Percentiles rank a stretch among this genome's conserved stretches.
phyloP scores from a whole-genome alignment of 1,284 basidiomycete genomes.

The Butyriboletus appendiculatus region DNA sequence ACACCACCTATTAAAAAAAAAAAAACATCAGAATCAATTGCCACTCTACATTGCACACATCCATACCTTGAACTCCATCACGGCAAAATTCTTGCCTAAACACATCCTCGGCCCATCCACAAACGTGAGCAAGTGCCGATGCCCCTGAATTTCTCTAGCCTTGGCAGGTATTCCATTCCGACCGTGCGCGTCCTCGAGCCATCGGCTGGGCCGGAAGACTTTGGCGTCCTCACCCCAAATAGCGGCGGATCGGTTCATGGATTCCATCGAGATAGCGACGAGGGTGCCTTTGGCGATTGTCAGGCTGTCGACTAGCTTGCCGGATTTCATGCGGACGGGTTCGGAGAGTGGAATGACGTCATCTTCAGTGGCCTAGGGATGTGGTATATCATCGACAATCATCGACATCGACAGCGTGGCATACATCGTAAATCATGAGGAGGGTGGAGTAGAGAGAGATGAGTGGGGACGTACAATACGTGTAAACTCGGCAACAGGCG shows the following conservation, averaged over 20 bases:
- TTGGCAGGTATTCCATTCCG: slow-evolving; percentile 17
- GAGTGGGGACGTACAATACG: slow-evolving; percentile 36
- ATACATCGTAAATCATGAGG: too few species aligned
- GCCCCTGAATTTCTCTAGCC: slow-evolving; percentile 41
- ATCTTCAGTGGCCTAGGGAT: slow-evolving; percentile 40
- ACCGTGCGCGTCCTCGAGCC: slow-evolving; percentile 29
- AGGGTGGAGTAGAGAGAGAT: background rate
- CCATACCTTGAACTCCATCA: slow-evolving; percentile 48
- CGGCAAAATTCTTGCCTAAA: slow-evolving; percentile 42
- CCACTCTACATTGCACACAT: background rate
- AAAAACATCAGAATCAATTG: background rate
- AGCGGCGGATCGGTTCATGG: slow-evolving; percentile 47
- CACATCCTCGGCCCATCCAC: slow-evolving; percentile 43
- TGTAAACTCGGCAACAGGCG: slow-evolving; percentile 36
- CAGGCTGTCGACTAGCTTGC: slow-evolving; percentile 40
- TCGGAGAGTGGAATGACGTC: slow-evolving; percentile 50
- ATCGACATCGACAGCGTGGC: background rate
- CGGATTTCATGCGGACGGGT: slow-evolving; percentile 30
- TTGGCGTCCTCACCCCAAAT: slow-evolving; percentile 46
- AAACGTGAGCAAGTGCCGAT: slow-evolving; percentile 43
- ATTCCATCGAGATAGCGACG: slow-evolving; percentile 42
- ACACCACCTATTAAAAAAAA: slow-evolving; percentile 4
- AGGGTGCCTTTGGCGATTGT: slow-evolving; percentile 45
- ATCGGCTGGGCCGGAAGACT: slow-evolving; percentile 39
- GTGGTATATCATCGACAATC: too few species aligned